A percentile compares a stretch with the other conserved stretches of the same genome.
These are phyloP conservation scores for Aspergillus persii DNA, from an alignment of 2,329 filamentous ascomycete genomes.

Conservation along the genomic window DNA sequence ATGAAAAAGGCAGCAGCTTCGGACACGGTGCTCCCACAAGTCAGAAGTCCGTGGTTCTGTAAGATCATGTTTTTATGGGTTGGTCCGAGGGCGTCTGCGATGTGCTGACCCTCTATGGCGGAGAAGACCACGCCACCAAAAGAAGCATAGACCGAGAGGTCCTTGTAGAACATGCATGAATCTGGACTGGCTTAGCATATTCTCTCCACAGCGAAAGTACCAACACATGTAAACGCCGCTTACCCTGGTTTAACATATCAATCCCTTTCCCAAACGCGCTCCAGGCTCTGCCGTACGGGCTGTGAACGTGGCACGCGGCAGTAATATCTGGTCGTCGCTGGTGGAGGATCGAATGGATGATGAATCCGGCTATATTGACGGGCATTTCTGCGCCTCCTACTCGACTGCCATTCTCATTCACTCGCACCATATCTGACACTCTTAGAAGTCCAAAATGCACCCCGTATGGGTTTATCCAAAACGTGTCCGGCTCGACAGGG, in stretches of 20 bases:
- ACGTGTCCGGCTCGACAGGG: constrained; percentile 23
- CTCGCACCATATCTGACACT: constrained; percentile 47
- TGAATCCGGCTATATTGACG: constrained; percentile 48
- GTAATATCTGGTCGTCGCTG: constrained; percentile 44
- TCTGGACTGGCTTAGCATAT: no score
- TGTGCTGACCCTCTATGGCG: constrained; percentile 45
- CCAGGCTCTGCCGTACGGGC: constrained; percentile 45
- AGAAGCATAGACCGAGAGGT: constrained; percentile 36
- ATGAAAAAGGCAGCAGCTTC: constrained; percentile 71
- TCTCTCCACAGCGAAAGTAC: no score
- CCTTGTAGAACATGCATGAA: constrained; percentile 24
- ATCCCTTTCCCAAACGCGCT: constrained; percentile 43
- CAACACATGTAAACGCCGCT: no score
- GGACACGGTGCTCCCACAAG: constrained; percentile 68
- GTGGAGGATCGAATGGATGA: constrained; percentile 50
- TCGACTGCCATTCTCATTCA: constrained; percentile 44
- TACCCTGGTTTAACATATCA: constrained; percentile 44
- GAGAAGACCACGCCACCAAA: constrained; percentile 50
- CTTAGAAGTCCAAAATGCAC: constrained; percentile 44
- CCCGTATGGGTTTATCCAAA: constrained; percentile 28
- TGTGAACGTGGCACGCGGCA: constrained; percentile 47
- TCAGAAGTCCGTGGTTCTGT: constrained; percentile 43
- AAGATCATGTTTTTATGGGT: constrained; percentile 22
- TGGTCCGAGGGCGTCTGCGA: constrained; percentile 34
- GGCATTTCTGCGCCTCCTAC: constrained; percentile 35